A percentile compares a stretch with the other conserved stretches of the same genome.
Evolutionary conservation across 106 monocot genomes (phyloP).

Genomic region (Dendrobium catenatum): DNA sequence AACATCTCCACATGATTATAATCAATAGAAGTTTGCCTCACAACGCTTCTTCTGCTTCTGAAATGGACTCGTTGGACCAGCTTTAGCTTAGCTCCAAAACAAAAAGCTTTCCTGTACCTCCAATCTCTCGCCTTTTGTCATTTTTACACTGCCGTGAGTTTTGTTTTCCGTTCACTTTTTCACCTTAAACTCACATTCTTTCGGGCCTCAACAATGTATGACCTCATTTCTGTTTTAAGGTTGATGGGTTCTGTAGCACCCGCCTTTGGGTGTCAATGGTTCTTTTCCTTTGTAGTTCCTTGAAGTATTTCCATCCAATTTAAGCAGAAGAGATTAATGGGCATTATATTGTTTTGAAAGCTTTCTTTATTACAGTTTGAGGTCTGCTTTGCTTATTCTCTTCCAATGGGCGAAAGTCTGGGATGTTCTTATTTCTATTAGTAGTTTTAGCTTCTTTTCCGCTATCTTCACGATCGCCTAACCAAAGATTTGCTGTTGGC

Average conservation of each 20-base stretch:
- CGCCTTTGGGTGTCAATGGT: neutral
- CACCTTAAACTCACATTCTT: too few species aligned
- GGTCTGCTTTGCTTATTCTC: neutral
- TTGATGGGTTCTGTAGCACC: neutral
- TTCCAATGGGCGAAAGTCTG: too few species aligned
- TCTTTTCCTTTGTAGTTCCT: neutral
- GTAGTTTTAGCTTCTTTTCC: neutral
- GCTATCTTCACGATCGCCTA: neutral
- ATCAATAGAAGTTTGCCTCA: neutral
- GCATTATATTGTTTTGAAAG: slow-evolving; percentile 1
- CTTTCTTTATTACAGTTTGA: neutral
- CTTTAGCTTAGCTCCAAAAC: neutral
- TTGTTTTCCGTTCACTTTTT: too few species aligned
- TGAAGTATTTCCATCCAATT: neutral
- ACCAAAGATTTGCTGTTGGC: neutral
- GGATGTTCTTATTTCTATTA: too few species aligned
- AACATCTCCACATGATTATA: neutral
- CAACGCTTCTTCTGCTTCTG: neutral
- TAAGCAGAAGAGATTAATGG: neutral
- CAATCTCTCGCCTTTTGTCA: too few species aligned
- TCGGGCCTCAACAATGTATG: neutral
- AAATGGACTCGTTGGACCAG: too few species aligned
- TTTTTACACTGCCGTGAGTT: too few species aligned
- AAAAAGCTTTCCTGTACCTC: neutral
- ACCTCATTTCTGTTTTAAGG: neutral